Evolutionary conservation across 352 stramenopile genomes (phyloP).

Genomic region (Globisporangium alternatum): DNA sequence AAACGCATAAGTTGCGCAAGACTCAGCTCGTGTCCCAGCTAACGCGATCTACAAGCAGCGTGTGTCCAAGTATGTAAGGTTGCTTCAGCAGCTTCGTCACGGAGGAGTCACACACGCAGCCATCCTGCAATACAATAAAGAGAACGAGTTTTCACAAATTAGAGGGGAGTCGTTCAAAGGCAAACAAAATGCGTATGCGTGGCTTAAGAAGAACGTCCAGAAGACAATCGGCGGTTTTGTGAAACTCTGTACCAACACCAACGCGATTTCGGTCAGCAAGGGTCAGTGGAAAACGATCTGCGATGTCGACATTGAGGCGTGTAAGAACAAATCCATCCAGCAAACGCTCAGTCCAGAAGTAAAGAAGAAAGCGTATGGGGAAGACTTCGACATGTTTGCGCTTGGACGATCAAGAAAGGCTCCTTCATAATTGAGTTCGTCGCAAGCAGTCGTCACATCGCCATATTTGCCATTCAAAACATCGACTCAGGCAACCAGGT

Average conservation of each 20-base stretch:
- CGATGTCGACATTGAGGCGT: too few species aligned
- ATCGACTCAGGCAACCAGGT: too few species aligned
- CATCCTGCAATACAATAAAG: background rate
- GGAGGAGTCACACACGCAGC: background rate
- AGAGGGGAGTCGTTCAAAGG: background rate
- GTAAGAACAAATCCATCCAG: too few species aligned
- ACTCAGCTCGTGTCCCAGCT: background rate
- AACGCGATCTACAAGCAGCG: background rate
- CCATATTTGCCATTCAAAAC: too few species aligned
- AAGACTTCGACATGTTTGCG: too few species aligned
- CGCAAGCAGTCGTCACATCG: too few species aligned
- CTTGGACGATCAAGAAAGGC: too few species aligned
- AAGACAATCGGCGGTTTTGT: too few species aligned
- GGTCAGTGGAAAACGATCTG: background rate
- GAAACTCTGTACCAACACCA: background rate
- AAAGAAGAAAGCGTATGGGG: too few species aligned
- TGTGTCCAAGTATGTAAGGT: background rate
- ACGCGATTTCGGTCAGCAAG: background rate
- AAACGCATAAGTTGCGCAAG: background rate
- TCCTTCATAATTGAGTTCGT: too few species aligned
- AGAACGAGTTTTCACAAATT: background rate
- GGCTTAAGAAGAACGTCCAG: background rate
- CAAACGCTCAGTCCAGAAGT: too few species aligned
- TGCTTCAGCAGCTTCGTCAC: background rate
- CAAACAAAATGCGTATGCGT: background rate